These are phyloP conservation scores for Pestalotiopsis sp. DNA, from an alignment of 2,329 filamentous ascomycete genomes.

Conservation along the genomic window DNA sequence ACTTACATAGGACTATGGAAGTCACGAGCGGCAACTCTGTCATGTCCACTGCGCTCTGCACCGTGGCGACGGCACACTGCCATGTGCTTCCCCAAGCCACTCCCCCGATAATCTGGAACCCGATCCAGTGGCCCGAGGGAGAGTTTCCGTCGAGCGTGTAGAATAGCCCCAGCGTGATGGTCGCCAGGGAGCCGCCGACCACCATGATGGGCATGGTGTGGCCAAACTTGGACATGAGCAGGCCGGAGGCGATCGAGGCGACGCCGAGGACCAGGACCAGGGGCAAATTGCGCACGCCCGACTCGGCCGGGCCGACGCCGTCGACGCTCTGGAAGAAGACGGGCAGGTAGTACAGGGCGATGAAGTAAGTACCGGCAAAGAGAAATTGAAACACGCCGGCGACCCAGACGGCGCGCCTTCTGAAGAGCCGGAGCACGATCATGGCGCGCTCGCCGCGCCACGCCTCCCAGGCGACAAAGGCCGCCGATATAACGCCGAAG, in stretches of 20 bases:
- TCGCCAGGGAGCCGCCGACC: conserved; percentile 35
- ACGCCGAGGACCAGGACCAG: conserved; percentile 37
- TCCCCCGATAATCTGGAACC: conserved; percentile 21
- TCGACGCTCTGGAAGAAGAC: conserved; percentile 32
- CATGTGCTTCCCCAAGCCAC: conserved; percentile 26
- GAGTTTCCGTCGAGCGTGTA: conserved; percentile 32
- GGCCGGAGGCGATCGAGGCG: conserved; percentile 29
- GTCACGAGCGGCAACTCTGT: conserved; percentile 36
- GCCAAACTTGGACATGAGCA: conserved; percentile 29
- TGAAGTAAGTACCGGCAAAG: neutral
- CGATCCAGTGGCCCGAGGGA: conserved; percentile 36
- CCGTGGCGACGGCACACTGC: conserved; percentile 41
- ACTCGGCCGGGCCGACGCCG: conserved; percentile 31
- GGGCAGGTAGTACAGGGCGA: conserved; percentile 38
- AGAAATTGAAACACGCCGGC: conserved; percentile 31
- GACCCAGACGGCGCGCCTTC: conserved; percentile 40
- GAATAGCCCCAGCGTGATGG: conserved; percentile 33
- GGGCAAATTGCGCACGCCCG: conserved; percentile 39
- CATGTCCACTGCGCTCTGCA: conserved; percentile 32
- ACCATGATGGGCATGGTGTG: conserved; percentile 37
- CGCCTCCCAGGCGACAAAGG: conserved; percentile 42
- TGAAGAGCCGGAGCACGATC: conserved; percentile 43
- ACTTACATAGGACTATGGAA: conserved; percentile 15
- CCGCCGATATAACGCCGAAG: conserved; percentile 40
- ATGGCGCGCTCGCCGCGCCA: conserved; percentile 39